These are phyloP conservation scores for Termitomyces sp. DNA, from an alignment of 768 basidiomycete genomes.

Conservation along the genomic window DNA sequence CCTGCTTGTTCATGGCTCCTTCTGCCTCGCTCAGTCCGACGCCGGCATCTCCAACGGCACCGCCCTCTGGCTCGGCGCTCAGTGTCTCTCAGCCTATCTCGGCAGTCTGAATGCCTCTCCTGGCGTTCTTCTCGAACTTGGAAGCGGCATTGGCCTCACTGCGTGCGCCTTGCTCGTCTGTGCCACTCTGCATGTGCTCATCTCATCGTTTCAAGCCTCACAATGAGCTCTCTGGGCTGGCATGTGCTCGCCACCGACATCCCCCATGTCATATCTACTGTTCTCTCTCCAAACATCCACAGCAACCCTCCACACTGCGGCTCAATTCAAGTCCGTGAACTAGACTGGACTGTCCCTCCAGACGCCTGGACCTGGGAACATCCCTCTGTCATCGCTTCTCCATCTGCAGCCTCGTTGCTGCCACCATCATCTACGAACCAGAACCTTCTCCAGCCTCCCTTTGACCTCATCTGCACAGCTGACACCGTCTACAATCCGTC, in stretches of 20 bases:
- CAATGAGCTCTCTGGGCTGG: slow-evolving; percentile 64
- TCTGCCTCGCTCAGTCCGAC: slow-evolving; percentile 50
- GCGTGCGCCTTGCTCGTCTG: slow-evolving; percentile 41
- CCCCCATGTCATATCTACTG: slow-evolving; percentile 52
- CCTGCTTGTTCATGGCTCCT: slow-evolving; percentile 12
- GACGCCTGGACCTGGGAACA: slow-evolving; percentile 53
- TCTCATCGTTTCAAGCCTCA: slow-evolving; percentile 39
- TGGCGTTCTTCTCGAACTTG: slow-evolving; percentile 63
- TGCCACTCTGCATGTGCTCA: not conserved
- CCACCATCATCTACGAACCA: not conserved
- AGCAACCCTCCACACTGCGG: slow-evolving; percentile 41
- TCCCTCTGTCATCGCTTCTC: slow-evolving; percentile 28
- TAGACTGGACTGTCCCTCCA: slow-evolving; percentile 65
- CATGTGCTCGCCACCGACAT: slow-evolving; percentile 77
- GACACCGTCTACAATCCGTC: slow-evolving; percentile 72
- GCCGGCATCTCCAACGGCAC: slow-evolving; percentile 73
- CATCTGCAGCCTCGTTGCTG: slow-evolving; percentile 11
- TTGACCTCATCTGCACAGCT: slow-evolving; percentile 75
- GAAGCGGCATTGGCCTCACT: slow-evolving; percentile 77
- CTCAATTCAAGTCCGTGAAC: slow-evolving; percentile 50
- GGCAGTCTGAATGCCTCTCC: slow-evolving; percentile 26
- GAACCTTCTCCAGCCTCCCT: slow-evolving; percentile 42
- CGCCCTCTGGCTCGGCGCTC: slow-evolving; percentile 79
- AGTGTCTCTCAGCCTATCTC: slow-evolving; percentile 66
- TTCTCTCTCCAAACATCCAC: slow-evolving; percentile 58